phyloP scores from a whole-genome alignment of 345 rosid genomes.

The Abelmoschus esculentus region DNA sequence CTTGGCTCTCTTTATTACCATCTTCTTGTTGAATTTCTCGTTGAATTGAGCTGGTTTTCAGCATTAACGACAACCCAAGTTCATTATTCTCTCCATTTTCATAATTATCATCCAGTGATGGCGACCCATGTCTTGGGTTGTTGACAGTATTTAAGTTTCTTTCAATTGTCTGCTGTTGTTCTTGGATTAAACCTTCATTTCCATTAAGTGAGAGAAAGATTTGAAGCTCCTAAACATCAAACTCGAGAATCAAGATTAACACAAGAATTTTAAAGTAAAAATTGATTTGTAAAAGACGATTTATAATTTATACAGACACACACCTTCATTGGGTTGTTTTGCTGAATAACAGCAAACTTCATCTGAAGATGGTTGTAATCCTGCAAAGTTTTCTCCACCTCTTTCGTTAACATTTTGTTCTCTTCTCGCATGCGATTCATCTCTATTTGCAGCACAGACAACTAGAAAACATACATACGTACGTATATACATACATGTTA shows the following conservation, averaged over 20 bases:
- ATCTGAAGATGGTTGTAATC: conserved; percentile 47
- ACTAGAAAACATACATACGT: conserved; percentile 13
- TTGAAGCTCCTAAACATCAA: conserved; percentile 23
- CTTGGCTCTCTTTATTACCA: neutral
- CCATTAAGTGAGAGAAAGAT: conserved; percentile 26
- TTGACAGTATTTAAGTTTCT: neutral
- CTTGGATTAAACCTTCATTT: conserved; percentile 12
- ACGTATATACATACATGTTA: too few relatives aligned
- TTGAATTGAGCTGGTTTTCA: conserved; percentile 12
- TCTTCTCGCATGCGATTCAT: conserved; percentile 56
- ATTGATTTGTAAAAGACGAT: neutral
- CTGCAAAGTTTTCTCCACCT: conserved; percentile 52
- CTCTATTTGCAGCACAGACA: conserved; percentile 39
- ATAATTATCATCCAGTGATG: neutral
- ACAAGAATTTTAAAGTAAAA: too few relatives aligned
- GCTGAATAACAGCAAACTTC: conserved; percentile 38
- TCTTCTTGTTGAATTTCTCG: conserved; percentile 4
- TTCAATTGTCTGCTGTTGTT: conserved; percentile 5
- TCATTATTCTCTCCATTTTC: conserved; percentile 11
- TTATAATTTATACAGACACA: too few relatives aligned
- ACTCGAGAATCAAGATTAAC: neutral
- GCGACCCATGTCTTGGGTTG: neutral
- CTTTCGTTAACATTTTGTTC: conserved; percentile 41
- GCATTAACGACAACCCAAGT: conserved; percentile 44
- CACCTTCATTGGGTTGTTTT: conserved; percentile 17